Evolutionary conservation across 768 basidiomycete genomes (phyloP).

Genomic region (Solioccasus polychromus): DNA sequence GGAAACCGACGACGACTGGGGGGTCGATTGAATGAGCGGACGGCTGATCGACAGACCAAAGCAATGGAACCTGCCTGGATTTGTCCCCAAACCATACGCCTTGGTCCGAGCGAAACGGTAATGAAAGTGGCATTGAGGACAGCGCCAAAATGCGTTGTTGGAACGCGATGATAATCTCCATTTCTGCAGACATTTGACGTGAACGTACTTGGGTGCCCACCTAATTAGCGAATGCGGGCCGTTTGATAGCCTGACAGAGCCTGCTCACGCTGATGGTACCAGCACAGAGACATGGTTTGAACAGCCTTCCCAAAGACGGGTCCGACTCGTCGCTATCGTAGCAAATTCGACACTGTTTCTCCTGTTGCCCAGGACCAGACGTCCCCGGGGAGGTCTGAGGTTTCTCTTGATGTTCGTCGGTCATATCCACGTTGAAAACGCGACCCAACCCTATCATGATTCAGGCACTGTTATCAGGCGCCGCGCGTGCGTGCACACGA

Average conservation of each 20-base stretch:
- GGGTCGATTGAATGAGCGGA: constrained; percentile 14
- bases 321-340: constrained; percentile 65
- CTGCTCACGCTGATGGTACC: constrained; percentile 68
- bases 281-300: constrained; percentile 67
- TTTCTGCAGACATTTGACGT: constrained; percentile 71
- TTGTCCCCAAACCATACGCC: constrained; percentile 71
- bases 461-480: constrained; percentile 2
- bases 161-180: constrained; percentile 68
- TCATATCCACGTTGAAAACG: constrained; percentile 19
- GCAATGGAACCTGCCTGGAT: constrained; percentile 50
- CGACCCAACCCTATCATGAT: neutral
- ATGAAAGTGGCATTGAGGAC: constrained; percentile 75
- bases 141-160: constrained; percentile 71
- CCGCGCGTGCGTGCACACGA: neutral
- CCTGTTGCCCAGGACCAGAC: constrained; percentile 31
- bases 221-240: constrained; percentile 20
- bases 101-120: constrained; percentile 75
- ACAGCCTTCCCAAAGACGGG: constrained; percentile 64
- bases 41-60: constrained; percentile 2
- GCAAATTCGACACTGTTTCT: constrained; percentile 84
- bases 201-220: constrained; percentile 56
- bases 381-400: neutral
- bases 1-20: constrained; percentile 59
- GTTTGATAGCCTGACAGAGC: neutral
- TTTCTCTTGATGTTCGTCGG: constrained; percentile 15